These are phyloP conservation scores for Cadophora sp. DNA, from an alignment of 2,329 filamentous ascomycete species.

Conservation along the genomic window DNA sequence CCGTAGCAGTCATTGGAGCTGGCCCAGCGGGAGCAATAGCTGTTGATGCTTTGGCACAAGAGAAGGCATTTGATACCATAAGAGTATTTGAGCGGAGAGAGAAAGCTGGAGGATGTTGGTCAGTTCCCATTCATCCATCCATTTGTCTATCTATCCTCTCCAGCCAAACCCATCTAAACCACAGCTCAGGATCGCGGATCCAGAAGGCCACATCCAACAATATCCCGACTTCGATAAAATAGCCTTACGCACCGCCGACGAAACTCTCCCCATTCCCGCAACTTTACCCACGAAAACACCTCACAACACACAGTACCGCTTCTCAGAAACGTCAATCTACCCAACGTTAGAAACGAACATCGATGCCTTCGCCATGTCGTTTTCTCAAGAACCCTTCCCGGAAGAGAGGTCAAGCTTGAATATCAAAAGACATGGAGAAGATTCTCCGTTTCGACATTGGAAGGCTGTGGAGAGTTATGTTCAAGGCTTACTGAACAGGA, in stretches of 20 bases:
- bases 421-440: conserved; percentile 56
- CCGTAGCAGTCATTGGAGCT: conserved; percentile 65
- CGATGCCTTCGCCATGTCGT: conserved; percentile 64
- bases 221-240: conserved; percentile 54
- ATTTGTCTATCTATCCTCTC: neutral
- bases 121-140: conserved; percentile 35
- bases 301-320: conserved; percentile 53
- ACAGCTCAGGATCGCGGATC: conserved; percentile 48
- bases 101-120: conserved; percentile 67
- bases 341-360: conserved; percentile 72
- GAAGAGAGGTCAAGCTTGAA: conserved; percentile 49
- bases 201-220: conserved; percentile 46
- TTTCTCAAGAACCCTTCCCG: conserved; percentile 62
- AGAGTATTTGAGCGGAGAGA: conserved; percentile 68
- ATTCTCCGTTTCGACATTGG: conserved; percentile 69
- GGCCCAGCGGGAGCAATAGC: conserved; percentile 66
- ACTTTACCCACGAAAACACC: conserved; percentile 54
- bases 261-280: conserved; percentile 53
- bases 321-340: conserved; percentile 65
- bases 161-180: neutral
- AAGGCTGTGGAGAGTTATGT: conserved; percentile 62
- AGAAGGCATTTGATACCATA: conserved; percentile 63
- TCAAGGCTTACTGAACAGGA: conserved; percentile 55
- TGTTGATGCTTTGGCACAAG: conserved; percentile 64
- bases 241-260: conserved; percentile 56